phyloP scores from a whole-genome alignment of 345 rosid genomes.

The Lepidium africanum region DNA sequence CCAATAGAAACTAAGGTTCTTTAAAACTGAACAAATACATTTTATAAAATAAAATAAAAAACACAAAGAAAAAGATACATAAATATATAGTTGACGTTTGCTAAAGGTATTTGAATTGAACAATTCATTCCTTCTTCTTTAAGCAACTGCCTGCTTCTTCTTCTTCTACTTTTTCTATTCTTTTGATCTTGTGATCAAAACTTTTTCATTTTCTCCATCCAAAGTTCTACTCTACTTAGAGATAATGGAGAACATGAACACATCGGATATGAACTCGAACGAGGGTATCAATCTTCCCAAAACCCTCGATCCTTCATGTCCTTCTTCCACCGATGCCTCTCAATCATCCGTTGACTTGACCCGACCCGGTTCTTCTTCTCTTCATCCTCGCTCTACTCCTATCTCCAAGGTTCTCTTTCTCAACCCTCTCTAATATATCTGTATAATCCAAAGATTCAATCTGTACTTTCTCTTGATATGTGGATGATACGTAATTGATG shows the following conservation, averaged over 20 bases:
- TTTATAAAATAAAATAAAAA: not conserved
- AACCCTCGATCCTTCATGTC: conserved; percentile 3
- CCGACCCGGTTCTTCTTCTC: conserved; percentile 2
- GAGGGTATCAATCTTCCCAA: conserved; percentile 11
- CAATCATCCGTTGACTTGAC: conserved; percentile 18
- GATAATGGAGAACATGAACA: conserved; percentile 8
- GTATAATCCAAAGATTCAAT: not conserved
- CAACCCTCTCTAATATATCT: not conserved
- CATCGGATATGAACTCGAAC: conserved; percentile 11
- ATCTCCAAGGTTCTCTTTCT: conserved; percentile 19
- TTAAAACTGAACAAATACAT: not conserved
- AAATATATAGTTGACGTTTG: not conserved
- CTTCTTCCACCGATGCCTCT: conserved; percentile 19
- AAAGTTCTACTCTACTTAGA: too few relatives aligned
- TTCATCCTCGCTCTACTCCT: not conserved
- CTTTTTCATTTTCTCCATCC: not conserved
- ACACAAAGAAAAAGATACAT: not conserved
- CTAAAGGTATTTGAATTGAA: not conserved
- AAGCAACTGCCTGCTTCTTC: not conserved
- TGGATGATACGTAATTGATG: not conserved
- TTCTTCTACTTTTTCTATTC: not conserved
- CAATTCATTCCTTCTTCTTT: not conserved
- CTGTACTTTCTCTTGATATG: not conserved
- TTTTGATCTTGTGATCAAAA: not conserved
- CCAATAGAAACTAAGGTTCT: too few relatives aligned